Evolutionary conservation across 2,329 filamentous ascomycete species (phyloP), one percentile per base, ranked within the genome.

Genomic region (Thielaviopsis ethacetica): DNA sequence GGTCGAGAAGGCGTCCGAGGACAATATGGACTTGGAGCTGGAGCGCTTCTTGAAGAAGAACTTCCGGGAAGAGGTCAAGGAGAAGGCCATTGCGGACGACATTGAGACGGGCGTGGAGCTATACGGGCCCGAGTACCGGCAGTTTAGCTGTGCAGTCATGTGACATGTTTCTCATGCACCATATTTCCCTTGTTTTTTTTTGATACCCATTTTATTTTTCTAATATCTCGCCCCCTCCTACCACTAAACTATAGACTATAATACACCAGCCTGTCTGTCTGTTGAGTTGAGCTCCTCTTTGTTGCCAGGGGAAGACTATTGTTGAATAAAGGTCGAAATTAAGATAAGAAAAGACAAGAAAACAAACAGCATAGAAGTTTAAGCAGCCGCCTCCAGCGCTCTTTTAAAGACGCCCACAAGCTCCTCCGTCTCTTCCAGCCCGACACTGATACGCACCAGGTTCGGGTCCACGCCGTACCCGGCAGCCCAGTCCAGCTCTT

Each of bases 401-500:
- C 69, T 74, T 61, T 76, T 71, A 66, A 97, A 87, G 19, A 78
- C 79, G 15, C 69, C 70, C 34, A 79, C 76, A 65, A 97, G 71
- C 61, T 83, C 79, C 24, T 76, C 73, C 1, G 82, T 79, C 62
- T 93, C 87, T 69, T 98, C 93, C 56, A 98, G 71, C 0, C 93
- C 93, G 57, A 97, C 86, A 66, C 91, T 96, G 64, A 97, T 82
- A 50, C 93, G 80, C 54, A 97, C 78, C 59, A 98, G 71, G 68
- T 88, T 81, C 1, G 82, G 81, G 58, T 93, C 85, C 2, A 96
- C 88, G 0, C 91, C 89, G 68, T 85, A 91, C 61, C 83, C 76
- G 26, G 79, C 82, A 51, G 87, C 88, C 93, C 93, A 98, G n/a
- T 91, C 84, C 50, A 97, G 71, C 74, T 98, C 93, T 53, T 80